Percentiles rank a stretch among this genome's conserved stretches.
phyloP scores from a whole-genome alignment of 2,329 filamentous ascomycete genomes.

The Aspergillus brasiliensis region DNA sequence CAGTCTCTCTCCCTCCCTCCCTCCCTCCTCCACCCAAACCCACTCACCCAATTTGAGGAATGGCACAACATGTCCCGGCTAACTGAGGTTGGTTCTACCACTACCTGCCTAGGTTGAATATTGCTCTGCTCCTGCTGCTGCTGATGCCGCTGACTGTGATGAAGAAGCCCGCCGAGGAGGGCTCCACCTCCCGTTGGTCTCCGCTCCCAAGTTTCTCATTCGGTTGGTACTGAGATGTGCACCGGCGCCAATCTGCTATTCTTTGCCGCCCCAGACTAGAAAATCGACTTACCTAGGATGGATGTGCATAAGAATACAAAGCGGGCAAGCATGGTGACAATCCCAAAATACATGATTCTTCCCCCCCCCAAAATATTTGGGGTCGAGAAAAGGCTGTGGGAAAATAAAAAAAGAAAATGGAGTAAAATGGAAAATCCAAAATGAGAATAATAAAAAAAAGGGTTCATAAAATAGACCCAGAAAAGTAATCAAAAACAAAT shows the following conservation, averaged over 20 bases:
- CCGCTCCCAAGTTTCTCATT: conserved; percentile 16
- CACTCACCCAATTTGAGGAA: conserved; percentile 18
- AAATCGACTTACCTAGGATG: conserved; percentile 1
- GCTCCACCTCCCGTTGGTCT: conserved; percentile 19
- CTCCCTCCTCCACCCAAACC: not conserved
- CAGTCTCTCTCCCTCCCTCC: not conserved
- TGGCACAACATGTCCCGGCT: conserved; percentile 14
- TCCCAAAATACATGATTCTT: not conserved
- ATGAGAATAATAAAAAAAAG: not conserved
- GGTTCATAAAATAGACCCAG: not conserved
- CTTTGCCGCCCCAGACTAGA: conserved; percentile 14
- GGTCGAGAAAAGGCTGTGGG: not conserved
- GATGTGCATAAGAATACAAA: conserved; percentile 6
- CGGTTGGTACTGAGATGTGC: conserved; percentile 19
- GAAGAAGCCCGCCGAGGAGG: conserved; percentile 8
- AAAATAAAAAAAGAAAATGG: not conserved
- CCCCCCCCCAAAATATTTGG: not conserved
- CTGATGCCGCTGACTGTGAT: conserved; percentile 3
- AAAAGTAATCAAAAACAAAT: not conserved
- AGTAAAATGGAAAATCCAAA: not conserved
- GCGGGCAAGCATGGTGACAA: conserved; percentile 3
- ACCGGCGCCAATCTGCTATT: conserved; percentile 16
- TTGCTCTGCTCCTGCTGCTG: conserved; percentile 8
- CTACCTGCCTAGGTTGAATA: conserved; percentile 2
- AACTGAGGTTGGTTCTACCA: too few relatives aligned